These are phyloP conservation scores for Pulicaria dysenterica DNA, from an alignment of 129 eudicot genomes.

Conservation along the genomic window DNA sequence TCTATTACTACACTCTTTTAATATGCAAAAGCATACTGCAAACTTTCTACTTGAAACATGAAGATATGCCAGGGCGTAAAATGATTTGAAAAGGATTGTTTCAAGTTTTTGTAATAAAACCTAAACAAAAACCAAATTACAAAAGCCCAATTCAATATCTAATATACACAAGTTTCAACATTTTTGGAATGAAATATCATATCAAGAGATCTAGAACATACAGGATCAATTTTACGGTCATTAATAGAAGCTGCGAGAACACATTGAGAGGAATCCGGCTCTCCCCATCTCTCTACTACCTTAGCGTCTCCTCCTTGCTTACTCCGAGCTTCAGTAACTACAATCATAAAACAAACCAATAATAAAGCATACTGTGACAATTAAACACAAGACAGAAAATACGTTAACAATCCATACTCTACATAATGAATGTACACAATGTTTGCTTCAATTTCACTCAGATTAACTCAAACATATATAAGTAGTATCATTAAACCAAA, in stretches of 20 bases:
- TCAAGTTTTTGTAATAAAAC: too few species aligned
- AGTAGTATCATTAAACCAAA: constrained; percentile 29
- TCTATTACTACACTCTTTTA: background rate
- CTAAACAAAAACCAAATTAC: background rate
- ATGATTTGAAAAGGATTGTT: too few species aligned
- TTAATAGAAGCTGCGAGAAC: constrained; percentile 71
- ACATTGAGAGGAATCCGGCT: constrained; percentile 66
- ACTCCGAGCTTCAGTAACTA: constrained; percentile 79
- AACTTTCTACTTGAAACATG: background rate
- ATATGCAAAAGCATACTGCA: constrained; percentile 10
- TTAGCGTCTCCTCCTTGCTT: constrained; percentile 64
- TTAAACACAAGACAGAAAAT: background rate
- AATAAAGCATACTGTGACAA: background rate
- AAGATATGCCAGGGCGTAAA: too few species aligned
- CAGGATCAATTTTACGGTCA: constrained; percentile 73
- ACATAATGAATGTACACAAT: background rate
- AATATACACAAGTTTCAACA: background rate
- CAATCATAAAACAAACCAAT: constrained; percentile 4
- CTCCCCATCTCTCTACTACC: constrained; percentile 97
- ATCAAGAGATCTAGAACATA: constrained; percentile 28
- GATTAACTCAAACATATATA: constrained; percentile 42
- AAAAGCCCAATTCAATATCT: background rate
- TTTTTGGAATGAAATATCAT: background rate
- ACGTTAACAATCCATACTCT: background rate
- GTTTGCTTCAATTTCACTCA: background rate